phyloP scores from a whole-genome alignment of 2,329 filamentous ascomycete species.

The Talaromyces rugulosus region DNA sequence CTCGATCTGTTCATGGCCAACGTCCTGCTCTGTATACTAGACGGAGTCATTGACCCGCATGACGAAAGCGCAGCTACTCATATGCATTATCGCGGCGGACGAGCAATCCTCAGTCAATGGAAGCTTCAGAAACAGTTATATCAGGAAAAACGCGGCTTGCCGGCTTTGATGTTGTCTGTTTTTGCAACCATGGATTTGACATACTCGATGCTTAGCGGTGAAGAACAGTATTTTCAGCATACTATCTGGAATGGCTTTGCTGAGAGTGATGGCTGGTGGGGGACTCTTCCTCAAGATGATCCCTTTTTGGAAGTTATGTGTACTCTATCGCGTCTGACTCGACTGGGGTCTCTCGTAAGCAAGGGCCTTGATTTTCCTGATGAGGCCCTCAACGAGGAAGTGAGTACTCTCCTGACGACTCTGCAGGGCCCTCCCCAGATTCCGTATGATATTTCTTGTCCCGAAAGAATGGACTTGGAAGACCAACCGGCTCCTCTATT shows the following conservation, averaged over 20 bases:
- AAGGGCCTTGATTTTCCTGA: not conserved
- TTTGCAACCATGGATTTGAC: slow-evolving; percentile 44
- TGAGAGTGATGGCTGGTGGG: slow-evolving; percentile 42
- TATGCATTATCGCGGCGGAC: slow-evolving; percentile 34
- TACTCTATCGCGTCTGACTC: slow-evolving; percentile 13
- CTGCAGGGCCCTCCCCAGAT: slow-evolving; percentile 1
- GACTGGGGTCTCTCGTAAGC: slow-evolving; percentile 7
- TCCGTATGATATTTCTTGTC: not conserved
- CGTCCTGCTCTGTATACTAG: slow-evolving; percentile 41
- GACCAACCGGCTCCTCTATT: not conserved
- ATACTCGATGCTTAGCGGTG: slow-evolving; percentile 37
- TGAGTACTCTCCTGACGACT: slow-evolving; percentile 4
- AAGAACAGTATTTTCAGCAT: slow-evolving; percentile 34
- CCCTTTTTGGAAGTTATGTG: slow-evolving; percentile 16
- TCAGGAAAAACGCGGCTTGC: slow-evolving; percentile 15
- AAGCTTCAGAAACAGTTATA: slow-evolving; percentile 11
- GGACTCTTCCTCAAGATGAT: slow-evolving; percentile 16
- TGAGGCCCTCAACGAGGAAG: not conserved
- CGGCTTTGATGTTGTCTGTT: slow-evolving; percentile 38
- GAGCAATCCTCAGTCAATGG: slow-evolving; percentile 32
- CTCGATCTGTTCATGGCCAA: slow-evolving; percentile 40
- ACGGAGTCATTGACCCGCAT: slow-evolving; percentile 35
- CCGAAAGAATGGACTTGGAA: not conserved
- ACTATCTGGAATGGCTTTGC: slow-evolving; percentile 39
- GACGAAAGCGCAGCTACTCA: slow-evolving; percentile 29